A percentile compares a stretch with the other conserved stretches of the same genome.
These are phyloP conservation scores for Sutorius australiensis DNA, from an alignment of 768 basidiomycete genomes.

Conservation along the genomic window DNA sequence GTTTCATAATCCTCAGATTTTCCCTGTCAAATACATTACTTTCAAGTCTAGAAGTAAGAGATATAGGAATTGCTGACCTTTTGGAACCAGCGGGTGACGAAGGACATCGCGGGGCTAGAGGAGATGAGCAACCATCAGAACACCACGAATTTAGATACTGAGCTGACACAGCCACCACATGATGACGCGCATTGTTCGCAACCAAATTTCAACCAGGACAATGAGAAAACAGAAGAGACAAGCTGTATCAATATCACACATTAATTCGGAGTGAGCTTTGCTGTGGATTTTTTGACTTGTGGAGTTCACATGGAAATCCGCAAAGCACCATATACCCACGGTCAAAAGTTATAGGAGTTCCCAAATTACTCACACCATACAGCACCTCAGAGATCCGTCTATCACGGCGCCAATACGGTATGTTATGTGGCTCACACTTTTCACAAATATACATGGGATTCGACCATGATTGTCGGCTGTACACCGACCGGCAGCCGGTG, in stretches of 20 bases:
- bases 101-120: conserved; percentile 24
- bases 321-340: too few relatives aligned
- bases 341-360: too few relatives aligned
- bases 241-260: too few relatives aligned
- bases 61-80: conserved; percentile 16
- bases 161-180: conserved; percentile 21
- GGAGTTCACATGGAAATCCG: too few relatives aligned
- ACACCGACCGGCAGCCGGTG: too few relatives aligned
- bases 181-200: background rate
- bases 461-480: background rate
- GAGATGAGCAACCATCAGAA: conserved; percentile 1
- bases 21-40: conserved; percentile 7
- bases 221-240: too few relatives aligned
- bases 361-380: too few relatives aligned
- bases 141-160: conserved; percentile 14
- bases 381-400: too few relatives aligned
- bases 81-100: conserved; percentile 28
- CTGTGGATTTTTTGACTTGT: too few relatives aligned
- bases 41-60: background rate
- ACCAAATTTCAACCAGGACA: too few relatives aligned
- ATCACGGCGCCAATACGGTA: background rate
- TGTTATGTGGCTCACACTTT: background rate
- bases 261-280: too few relatives aligned
- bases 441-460: too few relatives aligned
- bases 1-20: conserved; percentile 69